Conservation (phyloP, 306 rosid species). For the Sophora flavescens region DNA sequence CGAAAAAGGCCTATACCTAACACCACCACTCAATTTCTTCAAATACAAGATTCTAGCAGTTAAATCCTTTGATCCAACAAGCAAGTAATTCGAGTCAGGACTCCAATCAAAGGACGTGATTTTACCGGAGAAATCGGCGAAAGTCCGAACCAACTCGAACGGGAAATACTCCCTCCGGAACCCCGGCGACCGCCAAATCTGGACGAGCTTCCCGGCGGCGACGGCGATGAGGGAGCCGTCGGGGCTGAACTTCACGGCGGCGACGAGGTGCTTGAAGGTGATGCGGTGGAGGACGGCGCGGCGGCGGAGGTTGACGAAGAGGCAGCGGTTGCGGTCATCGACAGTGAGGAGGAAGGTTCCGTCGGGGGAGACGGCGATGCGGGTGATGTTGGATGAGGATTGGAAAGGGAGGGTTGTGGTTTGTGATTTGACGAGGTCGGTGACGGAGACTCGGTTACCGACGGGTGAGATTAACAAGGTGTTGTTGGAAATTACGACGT, state of each 20-base stretch:
- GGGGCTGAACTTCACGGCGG: slow-evolving; percentile 70
- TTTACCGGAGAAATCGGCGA: slow-evolving; percentile 69
- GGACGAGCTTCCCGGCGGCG: slow-evolving; percentile 77
- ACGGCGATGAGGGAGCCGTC: slow-evolving; percentile 72
- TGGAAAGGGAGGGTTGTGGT: slow-evolving; percentile 78
- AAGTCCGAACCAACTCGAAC: slow-evolving; percentile 74
- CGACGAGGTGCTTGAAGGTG: slow-evolving; percentile 71
- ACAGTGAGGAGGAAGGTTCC: slow-evolving; percentile 78
- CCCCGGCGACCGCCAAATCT: slow-evolving; percentile 91
- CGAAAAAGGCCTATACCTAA: slow-evolving; percentile 64
- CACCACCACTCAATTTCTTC: slow-evolving; percentile 49
- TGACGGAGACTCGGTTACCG: slow-evolving; percentile 82
- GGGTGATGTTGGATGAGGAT: slow-evolving; percentile 78
- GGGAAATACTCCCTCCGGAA: slow-evolving; percentile 72
- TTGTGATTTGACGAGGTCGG: slow-evolving; percentile 80
- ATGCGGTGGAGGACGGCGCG: slow-evolving; percentile 86
- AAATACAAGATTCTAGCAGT: slow-evolving; percentile 71
- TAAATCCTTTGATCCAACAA: slow-evolving; percentile 85
- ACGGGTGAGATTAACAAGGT: slow-evolving; percentile 81
- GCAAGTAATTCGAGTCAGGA: slow-evolving; percentile 71
- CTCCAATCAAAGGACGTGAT: slow-evolving; percentile 81
- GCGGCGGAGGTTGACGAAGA: slow-evolving; percentile 86
- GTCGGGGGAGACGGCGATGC: slow-evolving; percentile 83
- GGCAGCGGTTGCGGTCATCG: slow-evolving; percentile 82
- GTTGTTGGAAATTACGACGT: slow-evolving; percentile 68